Evolutionary conservation across 2,329 filamentous ascomycete genomes (phyloP), one percentile per base, ranked within the genome.

Genomic region (Fusarium luffae): DNA sequence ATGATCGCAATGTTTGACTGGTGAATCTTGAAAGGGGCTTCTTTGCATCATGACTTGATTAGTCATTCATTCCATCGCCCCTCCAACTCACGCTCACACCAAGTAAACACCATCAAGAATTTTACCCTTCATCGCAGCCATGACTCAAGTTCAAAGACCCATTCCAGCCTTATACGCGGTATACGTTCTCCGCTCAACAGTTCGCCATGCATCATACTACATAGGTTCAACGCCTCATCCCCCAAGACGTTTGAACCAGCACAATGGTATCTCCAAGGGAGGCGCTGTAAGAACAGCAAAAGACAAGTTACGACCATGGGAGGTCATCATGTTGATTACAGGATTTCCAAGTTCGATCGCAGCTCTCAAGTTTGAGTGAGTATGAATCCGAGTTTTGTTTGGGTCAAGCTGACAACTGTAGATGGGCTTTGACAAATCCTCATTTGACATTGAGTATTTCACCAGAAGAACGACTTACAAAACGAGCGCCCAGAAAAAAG

Each of bases 151-250:
- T 48, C 67, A 78, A 23, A 87, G 84, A 72, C 89, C 85, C 1
- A 93, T 98, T 23, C 95, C 95, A 12, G 90, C 94, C 2, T 91
- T 98, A 70, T 98, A 98, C 77, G 93, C 93, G 72, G 97, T 96
- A 77, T 98, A 99, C 78, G 87, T 98, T 18, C 87, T 98, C 37
- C 91, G 94, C 21, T 98, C 95, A 0, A 94, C 90, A 1, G 86
- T 94, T 12, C 86, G 88, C 47, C 89, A 89, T 76, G 85, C 87
- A 28, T 89, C 87, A 4, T 85, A 95, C 28, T 99, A 99, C 79
- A 91, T 98, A 57, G 96, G 96, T 55, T 97, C 93, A 44, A 98
- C 96, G 2, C 94, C 94, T 0, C 90, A 98, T 76, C 95, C 96
- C 43, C 89, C 90, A 2, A 88, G 95, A 63, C 92, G 96, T 16